A percentile compares a stretch with the other conserved stretches of the same genome.
These are phyloP conservation scores for Colletotrichum chrysophilum DNA, from an alignment of 2,329 filamentous ascomycete genomes.

Conservation along the genomic window DNA sequence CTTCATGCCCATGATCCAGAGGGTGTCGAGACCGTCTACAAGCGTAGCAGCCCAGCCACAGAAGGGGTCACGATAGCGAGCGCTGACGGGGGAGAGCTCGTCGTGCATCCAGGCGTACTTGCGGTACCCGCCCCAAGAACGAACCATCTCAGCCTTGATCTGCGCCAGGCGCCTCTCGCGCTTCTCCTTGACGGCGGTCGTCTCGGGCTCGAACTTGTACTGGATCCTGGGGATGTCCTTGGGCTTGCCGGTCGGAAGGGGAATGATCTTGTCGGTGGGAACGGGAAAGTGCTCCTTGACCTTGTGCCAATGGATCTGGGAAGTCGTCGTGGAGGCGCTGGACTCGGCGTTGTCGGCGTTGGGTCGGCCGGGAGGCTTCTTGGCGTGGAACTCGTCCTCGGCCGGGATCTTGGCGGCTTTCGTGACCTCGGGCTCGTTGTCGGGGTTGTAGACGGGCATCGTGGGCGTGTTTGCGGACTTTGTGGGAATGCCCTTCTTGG, in stretches of 20 bases:
- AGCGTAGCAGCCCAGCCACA: constrained; percentile 90
- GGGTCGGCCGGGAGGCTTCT: constrained; percentile 27
- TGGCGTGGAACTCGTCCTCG: constrained; percentile 9
- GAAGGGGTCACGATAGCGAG: constrained; percentile 77
- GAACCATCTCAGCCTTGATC: constrained; percentile 77
- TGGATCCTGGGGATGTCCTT: constrained; percentile 80
- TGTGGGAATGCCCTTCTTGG: constrained; percentile 4
- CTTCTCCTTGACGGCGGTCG: constrained; percentile 60
- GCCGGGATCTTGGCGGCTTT: neutral
- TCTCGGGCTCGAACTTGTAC: constrained; percentile 71
- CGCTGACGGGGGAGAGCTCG: constrained; percentile 78
- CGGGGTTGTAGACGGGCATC: constrained; percentile 8
- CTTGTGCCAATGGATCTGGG: constrained; percentile 73
- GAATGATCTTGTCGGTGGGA: constrained; percentile 70
- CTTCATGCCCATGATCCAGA: constrained; percentile 85
- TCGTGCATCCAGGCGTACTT: constrained; percentile 84
- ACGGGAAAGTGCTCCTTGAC: constrained; percentile 80
- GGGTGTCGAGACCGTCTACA: constrained; percentile 81
- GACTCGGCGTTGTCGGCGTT: constrained; percentile 27
- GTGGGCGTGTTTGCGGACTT: constrained; percentile 2
- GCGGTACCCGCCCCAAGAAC: constrained; percentile 84
- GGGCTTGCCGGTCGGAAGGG: constrained; percentile 74
- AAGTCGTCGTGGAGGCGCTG: neutral
- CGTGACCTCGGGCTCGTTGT: constrained; percentile 6
- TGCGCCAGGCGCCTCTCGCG: constrained; percentile 67